Conservation (phyloP, 2,329 filamentous ascomycete genomes). For the Coleophoma eucalyptorum region DNA sequence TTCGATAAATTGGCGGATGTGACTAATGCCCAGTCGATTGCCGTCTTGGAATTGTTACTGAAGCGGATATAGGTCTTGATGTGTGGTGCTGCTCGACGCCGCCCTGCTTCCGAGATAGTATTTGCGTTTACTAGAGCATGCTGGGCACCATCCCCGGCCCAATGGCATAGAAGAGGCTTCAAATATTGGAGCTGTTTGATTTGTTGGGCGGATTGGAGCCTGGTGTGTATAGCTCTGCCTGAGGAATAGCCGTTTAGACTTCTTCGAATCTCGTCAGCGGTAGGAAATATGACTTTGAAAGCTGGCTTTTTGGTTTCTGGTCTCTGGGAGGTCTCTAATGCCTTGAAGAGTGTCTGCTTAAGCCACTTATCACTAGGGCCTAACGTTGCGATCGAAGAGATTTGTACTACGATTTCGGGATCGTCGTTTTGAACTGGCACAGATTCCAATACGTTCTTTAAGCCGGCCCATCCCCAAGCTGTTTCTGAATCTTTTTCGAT, state of each 20-base stretch:
- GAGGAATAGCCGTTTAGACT: slow-evolving; percentile 77
- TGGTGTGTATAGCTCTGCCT: slow-evolving; percentile 79
- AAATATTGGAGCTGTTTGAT: slow-evolving; percentile 72
- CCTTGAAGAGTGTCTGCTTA: slow-evolving; percentile 55
- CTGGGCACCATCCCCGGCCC: slow-evolving; percentile 56
- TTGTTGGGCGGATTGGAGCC: slow-evolving; percentile 66
- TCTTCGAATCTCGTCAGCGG: slow-evolving; percentile 69
- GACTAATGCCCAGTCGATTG: slow-evolving; percentile 79
- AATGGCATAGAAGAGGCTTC: slow-evolving; percentile 67
- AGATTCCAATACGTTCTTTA: slow-evolving; percentile 54
- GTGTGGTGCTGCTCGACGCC: slow-evolving; percentile 73
- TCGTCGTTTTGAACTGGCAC: slow-evolving; percentile 41
- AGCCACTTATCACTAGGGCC: slow-evolving; percentile 71
- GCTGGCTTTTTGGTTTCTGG: slow-evolving; percentile 32
- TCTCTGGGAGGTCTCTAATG: slow-evolving; percentile 33
- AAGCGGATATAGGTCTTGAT: slow-evolving; percentile 86
- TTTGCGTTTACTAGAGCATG: slow-evolving; percentile 2
- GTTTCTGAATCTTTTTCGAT: slow-evolving; percentile 43
- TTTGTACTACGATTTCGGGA: slow-evolving; percentile 54
- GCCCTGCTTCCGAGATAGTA: slow-evolving; percentile 45
- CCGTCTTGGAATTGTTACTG: slow-evolving; percentile 27
- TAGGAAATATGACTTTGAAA: slow-evolving; percentile 78
- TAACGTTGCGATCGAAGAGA: slow-evolving; percentile 81
- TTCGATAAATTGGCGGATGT: slow-evolving; percentile 91
- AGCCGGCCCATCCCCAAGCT: slow-evolving; percentile 72